Base-by-base conservation (phyloP, 2,329 filamentous ascomycete species). In the Ophiostoma quercus region DNA sequence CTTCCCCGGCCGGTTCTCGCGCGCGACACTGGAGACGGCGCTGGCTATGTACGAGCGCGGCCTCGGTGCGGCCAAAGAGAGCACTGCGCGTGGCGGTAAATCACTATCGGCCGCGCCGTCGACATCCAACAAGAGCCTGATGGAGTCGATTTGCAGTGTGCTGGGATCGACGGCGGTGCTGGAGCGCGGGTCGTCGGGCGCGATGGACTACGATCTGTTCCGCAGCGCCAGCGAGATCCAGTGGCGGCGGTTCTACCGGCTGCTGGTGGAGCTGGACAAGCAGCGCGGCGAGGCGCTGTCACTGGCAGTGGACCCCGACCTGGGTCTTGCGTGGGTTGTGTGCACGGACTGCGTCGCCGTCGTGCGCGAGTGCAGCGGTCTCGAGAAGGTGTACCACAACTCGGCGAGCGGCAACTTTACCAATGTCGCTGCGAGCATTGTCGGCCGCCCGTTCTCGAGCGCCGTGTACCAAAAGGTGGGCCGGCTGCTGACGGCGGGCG, bases 191-290 rank as follows among this genome's bases (percentile, higher is more conserved):
- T 81, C 87, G 11, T 84, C 87, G 16, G 88, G 88, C 16, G 85
- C 85, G 37, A 87, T 92, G 79, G 90, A 96, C 75, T 92, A 92
- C 74, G 87, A 90, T 32, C 85, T 89, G 70, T 95, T 94, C 77
- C 86, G 90, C 70, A 82, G 84, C 43, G 88, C 92, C 41, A 88
- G 90, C 68, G 90, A 95, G 76, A 84, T 86, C 12, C 93, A 97
- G 77, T 99, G 95, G 95, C 88, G 91, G 73, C 87, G 91, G 67
- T 96, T 96, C 79, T 97, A 93, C 81, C 88, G 93, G 41, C 84
- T 98, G 22, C 84, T 96, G 22, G 84, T 91, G 14, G 94, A 97
- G 77, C 82, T 99, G 57, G 93, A 98, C 77, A 93, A 91, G 75
- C 90, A 92, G 75, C 86, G 94, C 75, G 90, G 91, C 22, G 94